A percentile compares a stretch with the other conserved stretches of the same genome.
Conservation (phyloP, 2,329 filamentous ascomycete species). For the Apiospora koreana region DNA sequence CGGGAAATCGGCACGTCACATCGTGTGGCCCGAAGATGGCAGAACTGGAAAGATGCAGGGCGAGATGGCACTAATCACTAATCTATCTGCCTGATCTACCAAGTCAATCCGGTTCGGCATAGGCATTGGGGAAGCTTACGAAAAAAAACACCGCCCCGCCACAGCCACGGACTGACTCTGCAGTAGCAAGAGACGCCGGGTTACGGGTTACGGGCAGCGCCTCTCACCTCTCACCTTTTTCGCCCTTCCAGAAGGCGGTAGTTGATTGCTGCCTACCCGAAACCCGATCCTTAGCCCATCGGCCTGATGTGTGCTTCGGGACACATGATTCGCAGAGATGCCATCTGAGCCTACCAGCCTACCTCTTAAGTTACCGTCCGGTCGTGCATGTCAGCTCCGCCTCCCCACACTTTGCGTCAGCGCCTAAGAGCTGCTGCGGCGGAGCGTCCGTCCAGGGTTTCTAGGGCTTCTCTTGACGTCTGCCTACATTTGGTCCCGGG, state of each 20-base stretch:
- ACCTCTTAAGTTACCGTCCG: background rate
- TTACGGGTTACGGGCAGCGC: background rate
- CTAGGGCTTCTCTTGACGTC: too few relatives aligned
- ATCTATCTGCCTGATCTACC: background rate
- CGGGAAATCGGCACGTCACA: background rate
- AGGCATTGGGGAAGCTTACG: background rate
- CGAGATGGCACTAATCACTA: background rate
- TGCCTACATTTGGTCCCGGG: background rate
- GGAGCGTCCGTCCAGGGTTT: too few relatives aligned
- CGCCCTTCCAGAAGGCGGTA: background rate
- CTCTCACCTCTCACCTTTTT: background rate
- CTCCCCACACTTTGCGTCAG: constrained; percentile 2
- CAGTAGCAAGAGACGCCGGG: background rate
- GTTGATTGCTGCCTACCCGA: background rate
- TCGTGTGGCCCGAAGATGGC: background rate
- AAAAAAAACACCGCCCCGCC: background rate
- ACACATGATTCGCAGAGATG: background rate
- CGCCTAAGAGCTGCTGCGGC: background rate
- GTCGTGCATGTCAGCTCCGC: background rate
- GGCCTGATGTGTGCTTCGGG: background rate
- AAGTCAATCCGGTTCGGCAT: background rate
- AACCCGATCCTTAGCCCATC: background rate
- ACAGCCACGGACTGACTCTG: background rate
- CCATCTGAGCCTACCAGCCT: background rate
- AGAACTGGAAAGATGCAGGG: background rate